Conservation (phyloP, 2,329 filamentous ascomycete species). For the Aureobasidium leucospermi region DNA sequence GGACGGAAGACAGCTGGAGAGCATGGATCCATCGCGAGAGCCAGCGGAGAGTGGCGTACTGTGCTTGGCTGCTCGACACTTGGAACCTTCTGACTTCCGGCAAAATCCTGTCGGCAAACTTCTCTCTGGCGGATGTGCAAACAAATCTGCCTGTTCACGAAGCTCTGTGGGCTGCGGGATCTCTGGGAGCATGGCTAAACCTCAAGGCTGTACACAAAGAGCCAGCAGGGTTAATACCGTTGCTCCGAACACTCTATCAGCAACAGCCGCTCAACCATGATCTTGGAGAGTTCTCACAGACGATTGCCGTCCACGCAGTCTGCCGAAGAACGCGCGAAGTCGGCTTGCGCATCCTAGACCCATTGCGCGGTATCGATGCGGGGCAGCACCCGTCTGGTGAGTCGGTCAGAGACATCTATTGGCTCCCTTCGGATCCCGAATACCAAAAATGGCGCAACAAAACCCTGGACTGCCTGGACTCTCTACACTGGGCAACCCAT, state of each 20-base stretch:
- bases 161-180: background rate
- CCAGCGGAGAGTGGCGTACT: conserved; percentile 7
- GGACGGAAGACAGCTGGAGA: conserved; percentile 1
- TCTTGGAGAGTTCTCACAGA: conserved; percentile 4
- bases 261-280: background rate
- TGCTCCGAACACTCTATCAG: background rate
- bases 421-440: conserved; percentile 8
- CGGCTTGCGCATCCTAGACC: background rate
- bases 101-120: background rate
- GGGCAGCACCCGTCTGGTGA: background rate
- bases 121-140: background rate
- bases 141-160: conserved; percentile 6
- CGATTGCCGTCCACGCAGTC: background rate
- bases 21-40: background rate
- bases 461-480: conserved; percentile 15
- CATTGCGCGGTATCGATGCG: background rate
- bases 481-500: conserved; percentile 16
- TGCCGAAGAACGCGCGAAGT: background rate
- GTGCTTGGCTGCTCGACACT: conserved; percentile 6
- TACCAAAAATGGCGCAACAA: conserved; percentile 17
- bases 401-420: conserved; percentile 5
- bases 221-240: background rate
- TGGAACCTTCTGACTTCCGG: background rate
- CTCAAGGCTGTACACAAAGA: conserved; percentile 4
- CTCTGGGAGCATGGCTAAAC: background rate